Conservation (phyloP, 306 rosid genomes). For the Hylodesmum podocarpum region DNA sequence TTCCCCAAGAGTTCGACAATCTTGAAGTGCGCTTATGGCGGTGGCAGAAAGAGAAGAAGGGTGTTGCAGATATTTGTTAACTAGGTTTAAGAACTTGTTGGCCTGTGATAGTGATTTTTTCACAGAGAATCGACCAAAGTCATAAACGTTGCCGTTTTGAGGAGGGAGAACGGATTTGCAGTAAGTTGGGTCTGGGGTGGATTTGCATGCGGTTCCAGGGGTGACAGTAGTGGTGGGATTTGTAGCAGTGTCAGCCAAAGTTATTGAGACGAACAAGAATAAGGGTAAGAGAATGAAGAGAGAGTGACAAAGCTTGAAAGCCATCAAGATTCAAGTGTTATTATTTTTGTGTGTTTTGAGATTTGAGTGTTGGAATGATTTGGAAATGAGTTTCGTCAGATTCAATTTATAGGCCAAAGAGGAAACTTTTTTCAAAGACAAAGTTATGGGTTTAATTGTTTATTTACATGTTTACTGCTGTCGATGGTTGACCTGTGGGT, state of each 20-base stretch:
- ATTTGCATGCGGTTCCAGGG: conserved; percentile 51
- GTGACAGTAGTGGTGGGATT: conserved; percentile 39
- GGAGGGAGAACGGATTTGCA: conserved; percentile 69
- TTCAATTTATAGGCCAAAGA: conserved; percentile 37
- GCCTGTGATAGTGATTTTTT: conserved; percentile 66
- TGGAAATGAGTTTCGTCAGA: not conserved
- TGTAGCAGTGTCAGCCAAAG: conserved; percentile 26
- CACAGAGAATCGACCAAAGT: conserved; percentile 63
- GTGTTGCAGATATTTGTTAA: conserved; percentile 44
- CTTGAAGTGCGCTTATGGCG: conserved; percentile 67
- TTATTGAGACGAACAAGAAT: not conserved
- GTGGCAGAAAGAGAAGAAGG: conserved; percentile 43
- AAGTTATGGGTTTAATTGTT: not conserved
- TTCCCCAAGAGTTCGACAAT: conserved; percentile 58
- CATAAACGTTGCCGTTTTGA: conserved; percentile 55
- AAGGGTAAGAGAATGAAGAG: conserved; percentile 30
- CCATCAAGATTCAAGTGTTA: too few relatives aligned
- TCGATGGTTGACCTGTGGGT: conserved; percentile 6
- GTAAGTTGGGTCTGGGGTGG: conserved; percentile 71
- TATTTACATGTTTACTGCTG: not conserved
- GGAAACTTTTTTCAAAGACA: not conserved
- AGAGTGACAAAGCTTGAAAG: conserved; percentile 30
- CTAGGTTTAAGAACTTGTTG: conserved; percentile 40
- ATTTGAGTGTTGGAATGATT: not conserved
- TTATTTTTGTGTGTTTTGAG: not conserved